Evolutionary conservation across 2,329 filamentous ascomycete species (phyloP), one percentile per base, ranked within the genome.

Genomic region (Leptosphaerulina australis): DNA sequence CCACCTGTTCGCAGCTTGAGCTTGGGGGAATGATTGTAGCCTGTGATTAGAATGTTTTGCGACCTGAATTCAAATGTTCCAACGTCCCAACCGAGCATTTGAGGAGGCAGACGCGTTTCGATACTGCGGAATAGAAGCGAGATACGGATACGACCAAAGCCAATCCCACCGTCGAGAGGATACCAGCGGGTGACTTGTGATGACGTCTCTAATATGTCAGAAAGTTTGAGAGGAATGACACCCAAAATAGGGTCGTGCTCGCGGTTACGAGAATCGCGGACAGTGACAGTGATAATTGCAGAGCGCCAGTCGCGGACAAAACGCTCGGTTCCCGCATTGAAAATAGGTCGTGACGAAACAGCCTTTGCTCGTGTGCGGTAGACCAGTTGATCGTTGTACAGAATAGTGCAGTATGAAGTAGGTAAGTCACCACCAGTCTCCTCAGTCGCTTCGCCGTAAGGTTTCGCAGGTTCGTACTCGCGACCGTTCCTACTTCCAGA

Each of bases 301-400:
- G 90, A 94, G 56, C 91, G 83, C 94, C 94, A 99, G 68, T 99
- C 93, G 17, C 93, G 87, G 22, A 97, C 78, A 63, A 97, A 97
- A 10, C 88, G 84, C 68, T 99, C 94, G 0, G 92, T 97, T 52
- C 93, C 93, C 3, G 94, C 92, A 63, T 97, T 97, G 81, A 96
- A 97, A 58, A 97, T 97, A 1, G 94, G 94, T 70, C 95, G 92
- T 43, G 90, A 95, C 26, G 89, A 95, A 6, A 96, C 88, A 3
- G 92, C 92, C 78, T 99, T 97, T 26, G 90, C 85, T 66, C 94
- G 85, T n/a, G 93, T 97, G 67, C 93, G 91, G 78, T 97, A 97
- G 14, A 91, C 80, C 60, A 96, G 75, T 63, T 95, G 86, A 65
- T 97, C 93, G 60, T 97, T 97, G 71, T 89, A 80, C 9, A 94